phyloP scores from a whole-genome alignment of 1,284 basidiomycete species.

The Ganoderma multipileum region DNA sequence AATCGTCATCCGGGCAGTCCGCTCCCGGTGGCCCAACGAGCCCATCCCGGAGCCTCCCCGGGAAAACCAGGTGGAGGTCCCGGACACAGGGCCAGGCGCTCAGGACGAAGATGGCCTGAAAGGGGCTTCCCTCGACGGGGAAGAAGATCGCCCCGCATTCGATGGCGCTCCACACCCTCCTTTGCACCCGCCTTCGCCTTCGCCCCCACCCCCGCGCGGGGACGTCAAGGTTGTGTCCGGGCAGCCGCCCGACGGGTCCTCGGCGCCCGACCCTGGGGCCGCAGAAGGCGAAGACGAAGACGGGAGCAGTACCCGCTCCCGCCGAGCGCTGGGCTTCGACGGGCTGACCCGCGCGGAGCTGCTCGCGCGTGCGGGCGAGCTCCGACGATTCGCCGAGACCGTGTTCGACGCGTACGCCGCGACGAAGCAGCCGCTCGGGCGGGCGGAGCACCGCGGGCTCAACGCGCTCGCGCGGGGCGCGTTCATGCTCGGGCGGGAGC shows the following conservation, averaged over 20 bases:
- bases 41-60: conserved; percentile 15
- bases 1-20: conserved; percentile 2
- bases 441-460: conserved; percentile 57
- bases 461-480: conserved; percentile 68
- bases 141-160: conserved; percentile 27
- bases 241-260: conserved; percentile 13
- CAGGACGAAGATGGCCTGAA: conserved; percentile 11
- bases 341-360: conserved; percentile 23
- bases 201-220: conserved; percentile 27
- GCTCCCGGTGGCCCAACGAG: conserved; percentile 1
- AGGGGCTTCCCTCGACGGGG: conserved; percentile 5
- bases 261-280: background rate
- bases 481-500: conserved; percentile 60
- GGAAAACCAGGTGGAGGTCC: conserved; percentile 16
- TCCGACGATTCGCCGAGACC: conserved; percentile 49
- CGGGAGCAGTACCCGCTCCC: background rate
- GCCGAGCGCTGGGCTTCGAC: conserved; percentile 7
- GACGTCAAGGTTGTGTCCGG: conserved; percentile 8
- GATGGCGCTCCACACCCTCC: conserved; percentile 22
- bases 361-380: conserved; percentile 37
- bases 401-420: conserved; percentile 53
- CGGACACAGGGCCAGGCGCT: conserved; percentile 8
- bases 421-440: conserved; percentile 51
- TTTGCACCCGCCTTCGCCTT: conserved; percentile 8
- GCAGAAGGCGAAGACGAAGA: background rate